phyloP scores from a whole-genome alignment of 805 yeast genomes.

The Komagataella populi region DNA sequence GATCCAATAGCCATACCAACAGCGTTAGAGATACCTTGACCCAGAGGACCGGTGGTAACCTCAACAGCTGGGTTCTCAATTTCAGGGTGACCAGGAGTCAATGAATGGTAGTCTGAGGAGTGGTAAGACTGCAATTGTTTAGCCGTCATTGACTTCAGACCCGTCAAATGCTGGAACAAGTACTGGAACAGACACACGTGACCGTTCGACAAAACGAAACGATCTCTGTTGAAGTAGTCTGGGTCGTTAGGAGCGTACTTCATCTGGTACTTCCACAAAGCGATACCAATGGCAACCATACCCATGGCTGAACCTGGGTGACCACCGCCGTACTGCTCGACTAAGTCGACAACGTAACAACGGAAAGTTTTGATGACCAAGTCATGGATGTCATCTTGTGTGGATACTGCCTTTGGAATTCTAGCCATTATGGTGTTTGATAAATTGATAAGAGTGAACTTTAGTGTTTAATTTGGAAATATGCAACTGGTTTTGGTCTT shows the following conservation, averaged over 20 bases:
- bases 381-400: conserved; percentile 14
- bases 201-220: conserved; percentile 24
- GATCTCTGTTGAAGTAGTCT: conserved; percentile 20
- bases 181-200: conserved; percentile 22
- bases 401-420: conserved; percentile 13
- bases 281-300: conserved; percentile 24
- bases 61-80: conserved; percentile 22
- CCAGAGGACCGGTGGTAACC: conserved; percentile 25
- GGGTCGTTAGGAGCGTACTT: conserved; percentile 18
- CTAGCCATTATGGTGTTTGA: conserved; percentile 7
- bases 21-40: conserved; percentile 26
- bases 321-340: conserved; percentile 17
- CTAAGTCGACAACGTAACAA: conserved; percentile 14
- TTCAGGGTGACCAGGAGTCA: conserved; percentile 27
- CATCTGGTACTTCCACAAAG: conserved; percentile 21
- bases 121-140: conserved; percentile 22
- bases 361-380: conserved; percentile 13
- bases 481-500: not conserved
- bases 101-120: conserved; percentile 10
- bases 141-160: conserved; percentile 19
- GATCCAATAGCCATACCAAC: conserved; percentile 25
- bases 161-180: conserved; percentile 14
- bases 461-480: not conserved
- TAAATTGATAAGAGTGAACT: not conserved
- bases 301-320: conserved; percentile 36